These are phyloP conservation scores for Glebionis coronaria DNA, from an alignment of 129 eudicot species.

Conservation along the genomic window DNA sequence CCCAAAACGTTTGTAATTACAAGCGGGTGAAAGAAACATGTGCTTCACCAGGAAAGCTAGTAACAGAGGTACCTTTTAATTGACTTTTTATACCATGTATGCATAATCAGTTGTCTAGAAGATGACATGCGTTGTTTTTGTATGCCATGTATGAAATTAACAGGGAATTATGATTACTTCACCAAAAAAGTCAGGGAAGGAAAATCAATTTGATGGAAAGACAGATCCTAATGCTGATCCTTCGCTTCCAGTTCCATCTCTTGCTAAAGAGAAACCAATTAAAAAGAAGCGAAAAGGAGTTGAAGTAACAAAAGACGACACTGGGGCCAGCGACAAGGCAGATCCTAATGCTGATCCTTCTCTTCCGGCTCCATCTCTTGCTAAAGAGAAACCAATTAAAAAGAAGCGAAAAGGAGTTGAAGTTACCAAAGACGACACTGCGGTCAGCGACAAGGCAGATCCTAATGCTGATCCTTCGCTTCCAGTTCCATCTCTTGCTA, in stretches of 20 bases:
- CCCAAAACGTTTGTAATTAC: slow-evolving; percentile 24
- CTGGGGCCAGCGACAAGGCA: slow-evolving; percentile 15
- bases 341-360: slow-evolving; percentile 26
- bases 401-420: slow-evolving; percentile 26
- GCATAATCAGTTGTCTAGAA: slow-evolving; percentile 2
- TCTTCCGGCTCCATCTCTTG: slow-evolving; percentile 17
- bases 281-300: slow-evolving; percentile 30
- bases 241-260: slow-evolving; percentile 12
- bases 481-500: slow-evolving; percentile 16
- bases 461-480: slow-evolving; percentile 26
- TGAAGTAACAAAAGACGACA: slow-evolving; percentile 16
- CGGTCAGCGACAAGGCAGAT: slow-evolving; percentile 23
- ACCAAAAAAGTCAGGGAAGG: slow-evolving; percentile 61
- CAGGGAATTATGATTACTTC: slow-evolving; percentile 43
- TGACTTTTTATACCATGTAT: neutral
- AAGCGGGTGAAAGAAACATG: slow-evolving; percentile 35
- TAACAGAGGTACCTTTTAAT: slow-evolving; percentile 32
- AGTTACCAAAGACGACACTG: slow-evolving; percentile 15
- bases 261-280: slow-evolving; percentile 29
- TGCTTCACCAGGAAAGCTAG: slow-evolving; percentile 37
- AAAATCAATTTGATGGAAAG: slow-evolving; percentile 58
- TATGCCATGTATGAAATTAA: slow-evolving; percentile 6
- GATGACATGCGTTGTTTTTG: neutral
- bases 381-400: slow-evolving; percentile 32
- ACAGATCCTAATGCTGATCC: slow-evolving; percentile 32